Evolutionary conservation across 495 filamentous ascomycete genomes (phyloP).

Genomic region (Haplographium delicatum): DNA sequence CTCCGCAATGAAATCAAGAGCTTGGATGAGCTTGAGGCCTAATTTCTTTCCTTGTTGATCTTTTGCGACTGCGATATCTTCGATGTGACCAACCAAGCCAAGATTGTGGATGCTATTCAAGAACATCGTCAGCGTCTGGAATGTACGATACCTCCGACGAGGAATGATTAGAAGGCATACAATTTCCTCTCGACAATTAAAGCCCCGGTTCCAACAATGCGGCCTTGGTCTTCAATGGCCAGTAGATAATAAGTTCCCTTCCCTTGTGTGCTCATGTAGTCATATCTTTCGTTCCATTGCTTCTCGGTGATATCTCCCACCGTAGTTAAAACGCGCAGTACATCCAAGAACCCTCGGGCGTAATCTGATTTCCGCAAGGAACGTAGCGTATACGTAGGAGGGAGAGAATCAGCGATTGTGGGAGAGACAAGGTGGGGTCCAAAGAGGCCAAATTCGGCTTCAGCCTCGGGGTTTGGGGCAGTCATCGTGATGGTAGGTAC

Average conservation of each 20-base stretch:
- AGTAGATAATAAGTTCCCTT: constrained; percentile 81
- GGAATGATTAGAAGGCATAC: constrained; percentile 37
- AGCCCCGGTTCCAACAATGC: constrained; percentile 80
- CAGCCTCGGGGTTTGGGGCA: constrained; percentile 9
- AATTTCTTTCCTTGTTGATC: constrained; percentile 97
- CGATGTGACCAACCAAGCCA: constrained; percentile 87
- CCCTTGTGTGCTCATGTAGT: constrained; percentile 69
- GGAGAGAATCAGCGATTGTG: constrained; percentile 62
- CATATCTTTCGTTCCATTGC: constrained; percentile 71
- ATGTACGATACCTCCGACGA: neutral
- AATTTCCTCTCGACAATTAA: constrained; percentile 85
- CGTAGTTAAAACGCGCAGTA: constrained; percentile 83
- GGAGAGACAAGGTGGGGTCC: constrained; percentile 71
- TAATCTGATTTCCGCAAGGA: constrained; percentile 77
- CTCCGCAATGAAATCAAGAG: constrained; percentile 81
- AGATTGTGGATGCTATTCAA: constrained; percentile 60
- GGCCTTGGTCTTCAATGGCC: constrained; percentile 67
- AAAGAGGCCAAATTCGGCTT: constrained; percentile 62
- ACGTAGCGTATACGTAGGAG: constrained; percentile 76
- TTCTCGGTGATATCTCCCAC: constrained; percentile 82
- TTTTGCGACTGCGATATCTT: constrained; percentile 93
- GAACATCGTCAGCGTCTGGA: constrained; percentile 2
- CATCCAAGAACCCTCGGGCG: constrained; percentile 75
- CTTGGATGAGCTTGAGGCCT: constrained; percentile 87
- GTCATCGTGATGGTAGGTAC: constrained; percentile 28